phyloP scores from a whole-genome alignment of 2,329 filamentous ascomycete genomes.

The Fusarium sp. region DNA sequence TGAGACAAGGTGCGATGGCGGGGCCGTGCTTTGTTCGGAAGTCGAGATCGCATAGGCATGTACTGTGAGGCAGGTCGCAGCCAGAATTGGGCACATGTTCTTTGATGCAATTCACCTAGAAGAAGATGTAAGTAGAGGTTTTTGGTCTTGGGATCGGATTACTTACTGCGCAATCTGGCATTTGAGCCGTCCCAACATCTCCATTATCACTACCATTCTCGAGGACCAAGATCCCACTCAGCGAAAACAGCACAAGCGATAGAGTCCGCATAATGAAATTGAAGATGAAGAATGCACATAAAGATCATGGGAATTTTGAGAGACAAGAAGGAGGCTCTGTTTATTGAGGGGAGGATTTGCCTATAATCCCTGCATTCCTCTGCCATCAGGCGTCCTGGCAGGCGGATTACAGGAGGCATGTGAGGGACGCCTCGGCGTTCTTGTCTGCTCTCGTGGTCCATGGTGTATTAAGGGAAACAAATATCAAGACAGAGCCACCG shows the following conservation, averaged over 20 bases:
- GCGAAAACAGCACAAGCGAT: background rate
- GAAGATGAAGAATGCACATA: background rate
- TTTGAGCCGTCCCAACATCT: background rate
- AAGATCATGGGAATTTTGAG: background rate
- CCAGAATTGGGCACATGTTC: background rate
- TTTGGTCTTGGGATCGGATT: background rate
- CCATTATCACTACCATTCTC: background rate
- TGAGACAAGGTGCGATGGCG: background rate
- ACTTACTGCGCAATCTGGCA: background rate
- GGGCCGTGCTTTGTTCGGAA: background rate
- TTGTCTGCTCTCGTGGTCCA: too few species aligned
- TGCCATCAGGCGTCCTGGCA: background rate
- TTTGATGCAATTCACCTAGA: background rate
- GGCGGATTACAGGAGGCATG: background rate
- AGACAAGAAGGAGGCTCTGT: background rate
- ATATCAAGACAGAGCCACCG: too few species aligned
- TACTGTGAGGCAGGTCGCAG: background rate
- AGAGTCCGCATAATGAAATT: background rate
- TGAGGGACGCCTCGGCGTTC: background rate
- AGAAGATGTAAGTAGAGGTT: background rate
- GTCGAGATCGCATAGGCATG: background rate
- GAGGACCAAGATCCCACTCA: background rate
- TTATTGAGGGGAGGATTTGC: background rate
- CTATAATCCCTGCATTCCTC: background rate
- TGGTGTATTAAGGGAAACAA: too few species aligned